These are phyloP conservation scores for Thymus quinquecostatus DNA, from an alignment of 257 asterid genomes.

Conservation along the genomic window DNA sequence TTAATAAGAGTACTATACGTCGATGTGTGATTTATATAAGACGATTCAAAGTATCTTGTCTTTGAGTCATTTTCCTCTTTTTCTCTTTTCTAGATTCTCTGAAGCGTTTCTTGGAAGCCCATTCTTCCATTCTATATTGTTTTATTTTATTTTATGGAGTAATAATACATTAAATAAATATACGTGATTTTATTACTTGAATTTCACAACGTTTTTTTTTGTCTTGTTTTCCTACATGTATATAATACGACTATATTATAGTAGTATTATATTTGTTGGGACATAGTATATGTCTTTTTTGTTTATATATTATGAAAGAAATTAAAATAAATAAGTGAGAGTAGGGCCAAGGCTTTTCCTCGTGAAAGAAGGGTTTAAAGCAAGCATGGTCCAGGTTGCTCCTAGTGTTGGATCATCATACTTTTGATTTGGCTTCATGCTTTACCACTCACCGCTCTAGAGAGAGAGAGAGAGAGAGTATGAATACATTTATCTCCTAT, in stretches of 20 bases:
- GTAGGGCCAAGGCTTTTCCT: conserved; percentile 43
- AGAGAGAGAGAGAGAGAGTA: conserved; percentile 16
- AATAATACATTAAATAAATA: background rate
- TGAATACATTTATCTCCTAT: no score
- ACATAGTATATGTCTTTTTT: background rate
- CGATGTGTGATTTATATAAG: conserved; percentile 42
- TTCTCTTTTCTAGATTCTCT: conserved; percentile 83
- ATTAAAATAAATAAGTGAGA: background rate
- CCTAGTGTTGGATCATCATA: conserved; percentile 31
- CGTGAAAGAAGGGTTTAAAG: conserved; percentile 50
- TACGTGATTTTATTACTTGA: background rate
- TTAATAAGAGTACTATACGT: background rate
- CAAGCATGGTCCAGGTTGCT: conserved; percentile 45
- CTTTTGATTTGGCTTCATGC: conserved; percentile 35
- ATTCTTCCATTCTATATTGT: conserved; percentile 26
- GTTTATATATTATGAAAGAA: background rate
- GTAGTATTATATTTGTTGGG: background rate
- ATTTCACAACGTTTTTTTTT: conserved; percentile 23
- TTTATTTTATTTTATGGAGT: no score
- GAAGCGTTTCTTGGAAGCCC: conserved; percentile 95
- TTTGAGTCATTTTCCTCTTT: conserved; percentile 72
- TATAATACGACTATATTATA: no score
- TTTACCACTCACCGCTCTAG: background rate
- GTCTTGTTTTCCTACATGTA: conserved; percentile 27
- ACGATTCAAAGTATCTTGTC: conserved; percentile 91